Evolutionary conservation across 208 protist species (phyloP).

Genomic region (Leishmania amazonensis): DNA sequence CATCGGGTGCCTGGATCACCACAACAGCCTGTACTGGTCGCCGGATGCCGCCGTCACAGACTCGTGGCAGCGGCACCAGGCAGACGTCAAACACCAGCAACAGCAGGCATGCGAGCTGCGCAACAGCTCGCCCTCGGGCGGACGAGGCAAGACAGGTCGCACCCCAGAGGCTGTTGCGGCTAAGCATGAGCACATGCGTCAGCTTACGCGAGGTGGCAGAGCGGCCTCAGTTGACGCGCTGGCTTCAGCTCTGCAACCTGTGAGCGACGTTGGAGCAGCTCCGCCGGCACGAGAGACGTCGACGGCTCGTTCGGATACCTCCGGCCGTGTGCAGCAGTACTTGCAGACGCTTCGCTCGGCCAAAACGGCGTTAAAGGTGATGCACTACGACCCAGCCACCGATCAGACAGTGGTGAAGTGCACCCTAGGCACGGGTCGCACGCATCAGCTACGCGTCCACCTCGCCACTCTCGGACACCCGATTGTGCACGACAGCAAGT

Average conservation of each 20-base stretch:
- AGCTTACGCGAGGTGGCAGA: conserved; percentile 41
- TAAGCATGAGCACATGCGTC: conserved; percentile 63
- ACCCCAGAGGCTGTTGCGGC: conserved; percentile 33
- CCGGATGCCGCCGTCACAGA: conserved; percentile 31
- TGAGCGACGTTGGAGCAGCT: not conserved
- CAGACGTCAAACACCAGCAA: not conserved
- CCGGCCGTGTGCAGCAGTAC: conserved; percentile 21
- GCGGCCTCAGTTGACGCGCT: not conserved
- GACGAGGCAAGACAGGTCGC: not conserved
- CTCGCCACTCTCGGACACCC: conserved; percentile 83
- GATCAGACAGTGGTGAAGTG: conserved; percentile 75
- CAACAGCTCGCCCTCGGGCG: not conserved
- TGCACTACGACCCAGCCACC: conserved; percentile 41
- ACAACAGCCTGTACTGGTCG: conserved; percentile 77
- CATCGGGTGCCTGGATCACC: conserved; percentile 72
- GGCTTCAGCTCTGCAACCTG: not conserved
- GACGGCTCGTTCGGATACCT: not conserved
- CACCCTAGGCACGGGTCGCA: conserved; percentile 86
- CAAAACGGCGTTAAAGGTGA: conserved; percentile 33
- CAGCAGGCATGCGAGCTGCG: not conserved
- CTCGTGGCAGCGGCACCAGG: conserved; percentile 1
- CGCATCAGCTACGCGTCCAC: conserved; percentile 94
- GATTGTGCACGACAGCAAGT: conserved; percentile 84
- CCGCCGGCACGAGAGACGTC: not conserved
- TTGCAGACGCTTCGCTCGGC: conserved; percentile 53